Conservation (phyloP, 345 rosid genomes). For the Bruguiera gymnorhiza region DNA sequence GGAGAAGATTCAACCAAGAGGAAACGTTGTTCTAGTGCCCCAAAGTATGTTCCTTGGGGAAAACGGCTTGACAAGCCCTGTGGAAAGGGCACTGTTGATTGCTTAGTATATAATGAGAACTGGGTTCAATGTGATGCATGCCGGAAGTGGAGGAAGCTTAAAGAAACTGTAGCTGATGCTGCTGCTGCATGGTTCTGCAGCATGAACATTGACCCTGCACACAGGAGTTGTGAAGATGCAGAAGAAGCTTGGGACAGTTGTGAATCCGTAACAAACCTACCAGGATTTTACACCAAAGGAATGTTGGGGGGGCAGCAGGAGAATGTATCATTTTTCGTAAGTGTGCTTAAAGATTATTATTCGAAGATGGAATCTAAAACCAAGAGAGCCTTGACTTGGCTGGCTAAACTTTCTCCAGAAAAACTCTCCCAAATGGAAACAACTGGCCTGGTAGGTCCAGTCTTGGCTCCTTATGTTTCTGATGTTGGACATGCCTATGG, state of each 20-base stretch:
- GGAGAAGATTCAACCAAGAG: constrained; percentile 28
- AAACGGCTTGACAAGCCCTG: constrained; percentile 24
- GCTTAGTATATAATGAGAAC: constrained; percentile 40
- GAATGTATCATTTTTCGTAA: constrained; percentile 69
- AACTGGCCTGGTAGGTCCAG: constrained; percentile 66
- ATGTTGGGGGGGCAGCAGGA: constrained; percentile 50
- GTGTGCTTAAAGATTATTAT: constrained; percentile 67
- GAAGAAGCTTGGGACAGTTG: constrained; percentile 71
- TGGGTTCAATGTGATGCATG: constrained; percentile 98
- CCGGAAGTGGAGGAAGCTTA: constrained; percentile 82
- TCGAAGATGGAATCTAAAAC: constrained; percentile 44
- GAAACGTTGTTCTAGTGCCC: constrained; percentile 26
- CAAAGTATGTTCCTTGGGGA: constrained; percentile 8
- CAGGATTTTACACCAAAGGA: constrained; percentile 72
- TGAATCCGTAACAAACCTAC: constrained; percentile 57
- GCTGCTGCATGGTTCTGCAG: constrained; percentile 88
- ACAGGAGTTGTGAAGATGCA: constrained; percentile 66
- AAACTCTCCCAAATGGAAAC: constrained; percentile 82
- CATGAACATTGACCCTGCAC: constrained; percentile 65
- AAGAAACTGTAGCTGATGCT: constrained; percentile 40
- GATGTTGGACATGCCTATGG: constrained; percentile 36
- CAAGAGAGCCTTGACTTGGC: constrained; percentile 76
- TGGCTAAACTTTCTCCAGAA: constrained; percentile 62
- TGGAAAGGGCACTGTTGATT: constrained; percentile 31
- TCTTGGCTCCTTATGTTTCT: constrained; percentile 39